Base-by-base conservation (phyloP, 306 rosid species). In the Leucaena leucocephala region DNA sequence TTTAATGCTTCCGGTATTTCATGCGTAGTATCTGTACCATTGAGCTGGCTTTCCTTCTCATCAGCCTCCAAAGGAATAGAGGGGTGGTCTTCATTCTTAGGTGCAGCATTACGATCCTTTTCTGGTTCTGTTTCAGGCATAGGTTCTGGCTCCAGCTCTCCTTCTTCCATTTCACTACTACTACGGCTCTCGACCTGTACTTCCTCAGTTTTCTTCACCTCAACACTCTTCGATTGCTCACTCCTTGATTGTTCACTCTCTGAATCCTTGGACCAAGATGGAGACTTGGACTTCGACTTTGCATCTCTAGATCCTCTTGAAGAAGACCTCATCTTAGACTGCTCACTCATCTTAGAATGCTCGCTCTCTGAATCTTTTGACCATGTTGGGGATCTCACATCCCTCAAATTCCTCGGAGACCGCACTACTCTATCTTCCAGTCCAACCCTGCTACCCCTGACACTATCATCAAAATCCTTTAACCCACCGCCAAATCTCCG, bases 341-440 rank as follows among this genome's bases (percentile, higher is more conserved):
- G 98, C 76, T 93, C 99, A 38, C 85, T 81, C 83, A 85, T 87
- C 90, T 87, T 93, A 2, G 98, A 93, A 46, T 90, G 98, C 77
- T 96, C 99, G 27, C 99, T 93, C 74, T 89, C 94, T 0, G 98
- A 96, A 46, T 96, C 98, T 84, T 79, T 91, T 1, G 99, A 93
- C 99, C 97, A 82, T 1, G 92, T 84, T 0, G 98, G 99, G 2
- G 97, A 89, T 84, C 86, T 88, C 34, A 85, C 89, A 52, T 90
- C 98, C 88, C 89, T 87, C 80, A 91, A 79, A 71, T 83, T 87
- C 82, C 79, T 84, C 0, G 90, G 92, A 5, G 92, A 88, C 57
- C 81, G 63, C 17, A 72, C 84, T 12, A 69, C 90, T 59, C 89
- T 85, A 61, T 88, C 92, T 49, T 86, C 94, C 79, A 64, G 48